Evolutionary conservation across 2,329 filamentous ascomycete genomes (phyloP).

Genomic region (Xylariaceae sp.): DNA sequence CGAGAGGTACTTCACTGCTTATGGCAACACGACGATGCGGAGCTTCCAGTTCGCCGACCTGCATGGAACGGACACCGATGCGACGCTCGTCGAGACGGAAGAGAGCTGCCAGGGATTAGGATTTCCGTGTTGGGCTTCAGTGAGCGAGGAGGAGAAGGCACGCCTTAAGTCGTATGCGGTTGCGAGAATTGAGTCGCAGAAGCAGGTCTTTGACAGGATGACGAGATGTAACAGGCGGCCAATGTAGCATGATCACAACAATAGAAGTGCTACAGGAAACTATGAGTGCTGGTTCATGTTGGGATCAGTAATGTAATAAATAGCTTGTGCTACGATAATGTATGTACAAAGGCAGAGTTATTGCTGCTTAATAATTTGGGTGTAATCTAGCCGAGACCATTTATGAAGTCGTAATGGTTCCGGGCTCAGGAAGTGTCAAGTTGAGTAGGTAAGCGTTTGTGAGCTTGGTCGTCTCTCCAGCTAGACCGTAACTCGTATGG

Average conservation of each 20-base stretch:
- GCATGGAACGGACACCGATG: conserved; percentile 51
- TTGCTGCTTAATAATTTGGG: not conserved
- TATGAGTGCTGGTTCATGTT: not conserved
- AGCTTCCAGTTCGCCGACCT: conserved; percentile 68
- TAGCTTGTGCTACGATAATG: too few relatives aligned
- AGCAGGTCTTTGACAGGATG: conserved; percentile 4
- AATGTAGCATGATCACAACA: too few relatives aligned
- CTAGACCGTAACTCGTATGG: conserved; percentile 45
- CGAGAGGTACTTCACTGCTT: conserved; percentile 59
- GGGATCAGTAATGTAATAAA: too few relatives aligned
- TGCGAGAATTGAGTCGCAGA: conserved; percentile 16
- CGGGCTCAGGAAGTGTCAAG: conserved; percentile 39
- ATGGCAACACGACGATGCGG: conserved; percentile 73
- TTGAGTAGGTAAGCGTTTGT: conserved; percentile 44
- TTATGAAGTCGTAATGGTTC: conserved; percentile 31
- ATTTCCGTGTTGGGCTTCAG: not conserved
- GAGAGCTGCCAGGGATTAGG: conserved; percentile 2
- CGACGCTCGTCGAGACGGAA: conserved; percentile 42
- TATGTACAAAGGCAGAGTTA: too few relatives aligned
- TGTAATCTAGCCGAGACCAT: not conserved
- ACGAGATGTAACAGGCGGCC: not conserved
- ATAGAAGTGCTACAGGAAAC: too few relatives aligned
- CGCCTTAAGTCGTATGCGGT: conserved; percentile 9
- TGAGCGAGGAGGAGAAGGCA: conserved; percentile 13
- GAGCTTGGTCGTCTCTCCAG: conserved; percentile 40